Evolutionary conservation across 2,329 filamentous ascomycete species (phyloP), one percentile per base, ranked within the genome.

Genomic region (Pochonia chlamydosporia): DNA sequence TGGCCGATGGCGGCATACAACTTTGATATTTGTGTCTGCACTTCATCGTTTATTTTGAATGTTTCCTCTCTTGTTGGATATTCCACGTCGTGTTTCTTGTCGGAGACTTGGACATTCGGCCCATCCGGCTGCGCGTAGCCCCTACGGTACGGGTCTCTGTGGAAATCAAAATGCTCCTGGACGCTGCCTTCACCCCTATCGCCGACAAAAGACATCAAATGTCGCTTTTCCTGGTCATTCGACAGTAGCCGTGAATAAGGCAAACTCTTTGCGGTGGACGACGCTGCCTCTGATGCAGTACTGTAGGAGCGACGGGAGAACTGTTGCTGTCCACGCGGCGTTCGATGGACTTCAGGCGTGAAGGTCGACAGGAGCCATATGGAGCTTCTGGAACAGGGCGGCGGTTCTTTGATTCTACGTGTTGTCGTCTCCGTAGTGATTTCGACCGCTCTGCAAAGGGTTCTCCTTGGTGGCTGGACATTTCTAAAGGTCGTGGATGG

Each of bases 131-230:
- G 66, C 8, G 79, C 78, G 55, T 79, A 81, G 13, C 74, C 71
- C 26, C 74, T 69, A 42, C 74, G 66, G 51, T 75, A 79, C 0
- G 78, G 79, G 49, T 81, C 76, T 21, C 67, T 68, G 40, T 79
- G 59, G 39, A 72, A 70, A 28, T 74, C 64, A 36, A 82, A 63
- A 50, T 81, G 72, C 24, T 81, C 76, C 13, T 81, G 72, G 10
- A 76, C 73, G 5, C 68, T 68, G 16, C 66, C 66, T 41, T 69
- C 69, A 37, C 70, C 67, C 36, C 74, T 74, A 18, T 73, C 68
- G 36, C 74, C 72, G 39, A 85, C 71, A 40, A 82, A 65, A 0
- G 65, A 68, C 48, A 82, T 65, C 24, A 84, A 69, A 42, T 79
- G 69, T 21, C 74, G 57, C 55, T 69, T 57, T 41, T 60, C 55